Percentiles rank a stretch among this genome's conserved stretches.
Conservation (phyloP, 768 basidiomycete genomes). For the Crucibulum laeve region DNA sequence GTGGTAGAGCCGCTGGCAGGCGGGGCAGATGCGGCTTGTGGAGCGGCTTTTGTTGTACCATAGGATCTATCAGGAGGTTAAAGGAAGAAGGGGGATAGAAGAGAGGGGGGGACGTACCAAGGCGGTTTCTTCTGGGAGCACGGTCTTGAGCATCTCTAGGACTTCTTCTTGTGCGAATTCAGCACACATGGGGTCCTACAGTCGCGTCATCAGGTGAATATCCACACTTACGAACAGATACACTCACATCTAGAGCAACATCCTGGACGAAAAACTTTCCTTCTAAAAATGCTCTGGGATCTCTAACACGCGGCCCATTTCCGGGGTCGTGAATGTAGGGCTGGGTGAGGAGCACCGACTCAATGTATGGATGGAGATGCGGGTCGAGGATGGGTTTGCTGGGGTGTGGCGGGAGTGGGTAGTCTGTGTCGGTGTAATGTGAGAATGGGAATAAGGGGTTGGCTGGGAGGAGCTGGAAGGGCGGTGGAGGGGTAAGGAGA, state of each 20-base stretch:
- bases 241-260: constrained; percentile 46
- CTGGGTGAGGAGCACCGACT: constrained; percentile 25
- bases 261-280: constrained; percentile 65
- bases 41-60: constrained; percentile 86
- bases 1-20: constrained; percentile 68
- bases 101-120: constrained; percentile 38
- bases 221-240: background rate
- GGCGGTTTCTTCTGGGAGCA: constrained; percentile 70
- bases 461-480: too few relatives aligned
- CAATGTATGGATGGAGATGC: constrained; percentile 6
- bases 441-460: too few relatives aligned
- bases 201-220: background rate
- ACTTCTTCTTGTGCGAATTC: constrained; percentile 78
- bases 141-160: constrained; percentile 63
- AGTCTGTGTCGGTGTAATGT: constrained; percentile 1
- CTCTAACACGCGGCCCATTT: constrained; percentile 71
- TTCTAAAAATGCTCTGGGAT: constrained; percentile 59
- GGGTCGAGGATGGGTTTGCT: constrained; percentile 3
- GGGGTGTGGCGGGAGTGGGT: constrained; percentile 2
- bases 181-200: constrained; percentile 59
- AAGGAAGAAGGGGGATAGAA: background rate
- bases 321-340: constrained; percentile 78
- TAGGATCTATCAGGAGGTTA: constrained; percentile 42
- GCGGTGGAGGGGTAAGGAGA: too few relatives aligned
- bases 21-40: constrained; percentile 69